Base-by-base conservation (phyloP, 768 basidiomycete species). In the Serendipita indica region DNA sequence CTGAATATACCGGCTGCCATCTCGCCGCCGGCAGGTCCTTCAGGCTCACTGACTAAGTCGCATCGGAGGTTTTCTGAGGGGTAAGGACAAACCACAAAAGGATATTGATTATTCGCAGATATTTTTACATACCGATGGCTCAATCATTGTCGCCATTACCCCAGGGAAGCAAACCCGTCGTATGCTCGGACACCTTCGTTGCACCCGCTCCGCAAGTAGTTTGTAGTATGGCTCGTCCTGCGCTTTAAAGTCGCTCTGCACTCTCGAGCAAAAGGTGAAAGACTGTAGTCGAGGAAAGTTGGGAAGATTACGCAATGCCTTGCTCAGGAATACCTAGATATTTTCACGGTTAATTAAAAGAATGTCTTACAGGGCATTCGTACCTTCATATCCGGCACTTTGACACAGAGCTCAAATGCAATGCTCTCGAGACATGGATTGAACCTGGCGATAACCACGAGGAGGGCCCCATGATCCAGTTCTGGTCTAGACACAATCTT, bases 401-500 rank as follows among this genome's bases (percentile, higher is more conserved):
- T 18, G 18, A n/a, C 49, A 54, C 49, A 54, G 49, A 54, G 20
- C n/a, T 54, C 49, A 54, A 54, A 54, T 10, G 49, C 20, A 10
- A 54, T 54, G n/a, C 22, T 54, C 30, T 54, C 49, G 10, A 46
- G n/a, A 7, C 16, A 16, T 54, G 49, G 49, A 27, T 25, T 54
- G 7, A 28, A 54, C n/a, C 30, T 16, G 49, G 49, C 20, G 7
- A 54, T 18, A 16, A 54, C 30, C 49, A 16, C 30, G 16, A 54
- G 49, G 4, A 54, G 20, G 5, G 16, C 16, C 20, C n/a, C 16
- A 32, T 54, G 49, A 28, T 54, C 49, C 20, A 54, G 49, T 10
- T 54, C 49, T 18, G 49, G 49, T 22, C 49, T 18, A 25, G 49
- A 54, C 12, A 54, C 49, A 54, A 54, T 54, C n/a, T 54, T 54